Percentiles rank a stretch among this genome's conserved stretches.
Evolutionary conservation across 2,329 filamentous ascomycete genomes (phyloP).

Genomic region (Madurella mycetomatis): DNA sequence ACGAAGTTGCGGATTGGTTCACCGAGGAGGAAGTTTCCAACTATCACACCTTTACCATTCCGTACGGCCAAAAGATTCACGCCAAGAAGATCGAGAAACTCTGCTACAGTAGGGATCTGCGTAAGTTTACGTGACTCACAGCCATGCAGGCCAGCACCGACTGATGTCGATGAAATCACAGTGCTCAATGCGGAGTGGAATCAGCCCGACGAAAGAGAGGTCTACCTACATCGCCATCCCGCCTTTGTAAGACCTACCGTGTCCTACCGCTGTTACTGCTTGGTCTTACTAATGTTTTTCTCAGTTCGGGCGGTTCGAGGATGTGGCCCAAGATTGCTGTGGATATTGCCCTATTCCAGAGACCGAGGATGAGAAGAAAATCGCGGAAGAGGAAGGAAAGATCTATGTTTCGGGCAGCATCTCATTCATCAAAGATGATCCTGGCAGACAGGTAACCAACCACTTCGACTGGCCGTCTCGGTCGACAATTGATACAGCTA

Average conservation of each 20-base stretch:
- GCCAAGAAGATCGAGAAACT: conserved; percentile 75
- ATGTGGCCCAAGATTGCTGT: conserved; percentile 78
- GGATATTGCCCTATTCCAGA: conserved; percentile 67
- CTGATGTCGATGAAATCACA: conserved; percentile 15
- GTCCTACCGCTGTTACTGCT: background rate
- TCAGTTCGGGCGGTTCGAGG: conserved; percentile 64
- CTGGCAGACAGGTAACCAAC: conserved; percentile 60
- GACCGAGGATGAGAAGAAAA: conserved; percentile 66
- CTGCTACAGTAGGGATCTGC: conserved; percentile 73
- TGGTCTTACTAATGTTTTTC: background rate
- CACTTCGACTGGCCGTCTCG: background rate
- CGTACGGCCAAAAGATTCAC: conserved; percentile 58
- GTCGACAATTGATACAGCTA: background rate
- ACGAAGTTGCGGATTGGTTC: conserved; percentile 81
- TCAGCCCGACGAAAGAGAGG: conserved; percentile 65
- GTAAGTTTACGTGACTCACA: conserved; percentile 26
- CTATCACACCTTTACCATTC: conserved; percentile 73
- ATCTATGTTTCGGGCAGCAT: conserved; percentile 72
- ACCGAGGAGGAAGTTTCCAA: conserved; percentile 71
- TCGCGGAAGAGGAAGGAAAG: conserved; percentile 67
- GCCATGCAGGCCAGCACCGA: background rate
- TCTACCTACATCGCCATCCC: conserved; percentile 77
- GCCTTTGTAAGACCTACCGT: conserved; percentile 51
- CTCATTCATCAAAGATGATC: conserved; percentile 73
- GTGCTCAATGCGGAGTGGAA: conserved; percentile 87